Evolutionary conservation across 345 rosid species (phyloP), one percentile per base, ranked within the genome.

Genomic region (Brassica juncea): DNA sequence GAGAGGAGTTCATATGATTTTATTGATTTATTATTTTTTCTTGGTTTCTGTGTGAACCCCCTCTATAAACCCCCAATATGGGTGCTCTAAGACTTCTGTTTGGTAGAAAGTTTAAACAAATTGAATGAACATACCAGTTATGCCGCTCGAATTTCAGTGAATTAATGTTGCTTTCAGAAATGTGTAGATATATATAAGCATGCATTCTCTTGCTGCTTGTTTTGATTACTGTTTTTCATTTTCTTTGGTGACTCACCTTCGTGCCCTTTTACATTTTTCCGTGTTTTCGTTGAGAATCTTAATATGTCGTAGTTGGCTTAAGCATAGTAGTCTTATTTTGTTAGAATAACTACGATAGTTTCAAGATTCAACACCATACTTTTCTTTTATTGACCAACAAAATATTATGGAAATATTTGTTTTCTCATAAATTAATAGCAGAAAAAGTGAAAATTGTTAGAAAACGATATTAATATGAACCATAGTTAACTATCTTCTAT

Each of bases 131-230:
- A 19, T 10, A 16, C 67, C 59, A 27, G 14, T 25, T 27, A 10
- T 67, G 21, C 58, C 3, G 6, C 39, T 63, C 9, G 0, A 16
- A 32, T 77, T 54, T 62, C 59, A 54, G 7, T 54, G 65, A 52
- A 5, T 9, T 72, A 66, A 3, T 44, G 37, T 55, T 66, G 34
- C 62, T 73, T 71, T 79, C 55, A 9, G 28, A 49, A 77, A 21
- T 23, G 4, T 30, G n/a, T 35, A 35, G 62, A 39, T 42, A 62
- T 73, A 73, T 60, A 23, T 23, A 23, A 23, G 16, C 42, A 74
- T 73, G 52, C n/a, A 52, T 67, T 66, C 25, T 42, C 59, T 75
- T 67, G 19, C n/a, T 67, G 42, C 66, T 10, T 12, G 54, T 47
- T 7, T 62, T 23, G 25, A 23, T 23, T 19, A 30, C 71, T 54